Conservation (phyloP, 257 asterid genomes). For the Fraxinus pennsylvanica region DNA sequence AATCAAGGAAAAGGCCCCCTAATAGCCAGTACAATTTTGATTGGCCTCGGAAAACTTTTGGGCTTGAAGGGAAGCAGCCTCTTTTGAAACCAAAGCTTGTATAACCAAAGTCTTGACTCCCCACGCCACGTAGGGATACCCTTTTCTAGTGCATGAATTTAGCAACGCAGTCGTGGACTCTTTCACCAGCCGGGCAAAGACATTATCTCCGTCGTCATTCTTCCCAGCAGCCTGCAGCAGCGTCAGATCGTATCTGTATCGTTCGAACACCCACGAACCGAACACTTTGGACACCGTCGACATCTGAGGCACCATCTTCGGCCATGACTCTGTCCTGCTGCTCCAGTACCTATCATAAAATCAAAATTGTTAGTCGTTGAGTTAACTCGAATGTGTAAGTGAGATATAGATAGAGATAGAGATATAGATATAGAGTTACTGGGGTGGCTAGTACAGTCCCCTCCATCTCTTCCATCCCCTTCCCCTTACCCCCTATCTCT, state of each 20-base stretch:
- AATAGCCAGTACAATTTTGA: conserved; percentile 37
- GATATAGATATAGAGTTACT: conserved; percentile 33
- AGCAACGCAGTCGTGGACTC: conserved; percentile 86
- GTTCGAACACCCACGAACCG: conserved; percentile 73
- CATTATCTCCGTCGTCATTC: conserved; percentile 47
- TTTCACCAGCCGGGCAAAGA: conserved; percentile 50
- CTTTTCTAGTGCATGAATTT: conserved; percentile 73
- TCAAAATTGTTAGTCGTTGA: neutral
- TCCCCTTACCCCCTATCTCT: too few relatives aligned
- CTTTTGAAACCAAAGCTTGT: conserved; percentile 66
- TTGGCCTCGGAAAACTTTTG: conserved; percentile 57
- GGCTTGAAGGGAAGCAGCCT: conserved; percentile 64
- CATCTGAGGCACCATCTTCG: conserved; percentile 44
- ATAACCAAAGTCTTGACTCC: conserved; percentile 79
- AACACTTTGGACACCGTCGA: conserved; percentile 76
- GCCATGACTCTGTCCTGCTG: too few relatives aligned
- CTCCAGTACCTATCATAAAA: neutral
- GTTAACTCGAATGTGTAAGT: neutral
- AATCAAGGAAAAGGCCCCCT: neutral
- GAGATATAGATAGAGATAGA: neutral
- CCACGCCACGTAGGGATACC: conserved; percentile 78
- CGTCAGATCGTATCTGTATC: conserved; percentile 63
- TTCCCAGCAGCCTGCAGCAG: conserved; percentile 63
- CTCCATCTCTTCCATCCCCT: too few relatives aligned
- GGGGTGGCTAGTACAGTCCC: conserved; percentile 36